Evolutionary conservation across 352 stramenopile species (phyloP), one percentile per base, ranked within the genome.

Genomic region (Globisporangium sylvaticum): DNA sequence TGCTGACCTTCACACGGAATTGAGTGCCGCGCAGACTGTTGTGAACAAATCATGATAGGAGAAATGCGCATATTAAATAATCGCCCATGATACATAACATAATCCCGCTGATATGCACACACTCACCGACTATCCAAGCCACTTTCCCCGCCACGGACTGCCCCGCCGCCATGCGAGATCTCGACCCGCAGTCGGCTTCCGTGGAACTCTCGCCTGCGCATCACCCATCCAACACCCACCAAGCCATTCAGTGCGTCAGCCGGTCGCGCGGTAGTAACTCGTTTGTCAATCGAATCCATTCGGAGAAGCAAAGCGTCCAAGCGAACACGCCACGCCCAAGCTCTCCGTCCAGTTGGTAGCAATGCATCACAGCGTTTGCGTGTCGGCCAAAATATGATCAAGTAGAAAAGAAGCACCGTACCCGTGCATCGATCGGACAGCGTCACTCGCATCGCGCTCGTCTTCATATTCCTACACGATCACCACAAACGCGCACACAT

Each of bases 351-450:
- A 58, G 52, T 37, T 58, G 25, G 25, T 14, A 15, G 52, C 52
- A 37, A 34, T 34, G 52, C 25, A 24, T 58, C 52, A 58, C n/a
- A 7, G 7, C 52, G 25, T 37, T 31, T n/a, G 9, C 25, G 0
- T 44, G 4, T 20, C 25, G 3, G 5, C 14, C 24, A 32, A 22
- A 32, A 22, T 27, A 31, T 15, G 24, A 20, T 32, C 22, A 27
- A 31, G 24, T 6, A 56, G 24, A 58, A 18, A 27, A 31, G 20
- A 12, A 58, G 25, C 32, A 12, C 12, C 20, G 15, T 67, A 89
- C 83, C 79, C 81, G 54, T 94, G 69, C 70, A 94, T 88, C 6
- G 76, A 65, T 20, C 73, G 75, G 22, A 84, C 79, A 0, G 85
- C 83, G 20, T 90, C 72, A 27, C 76, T 80, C 1, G 81, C 83